Conservation (phyloP, 176 grass and related monocot genomes). For the Areca catechu region DNA sequence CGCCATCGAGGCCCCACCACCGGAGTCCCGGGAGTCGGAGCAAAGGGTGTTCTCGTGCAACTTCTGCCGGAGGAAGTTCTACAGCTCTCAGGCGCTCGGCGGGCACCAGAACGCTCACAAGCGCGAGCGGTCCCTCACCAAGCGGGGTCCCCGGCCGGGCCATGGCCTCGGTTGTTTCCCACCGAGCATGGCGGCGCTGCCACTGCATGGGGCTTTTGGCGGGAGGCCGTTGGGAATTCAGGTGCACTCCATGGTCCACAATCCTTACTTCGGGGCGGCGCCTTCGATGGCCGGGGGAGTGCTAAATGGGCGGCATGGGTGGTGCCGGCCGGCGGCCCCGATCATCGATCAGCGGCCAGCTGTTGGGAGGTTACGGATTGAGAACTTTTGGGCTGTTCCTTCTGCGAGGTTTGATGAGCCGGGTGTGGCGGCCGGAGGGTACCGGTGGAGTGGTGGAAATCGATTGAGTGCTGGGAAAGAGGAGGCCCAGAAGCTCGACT, state of each 20-base stretch:
- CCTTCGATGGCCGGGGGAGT: no score
- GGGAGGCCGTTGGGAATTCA: slow-evolving; percentile 6
- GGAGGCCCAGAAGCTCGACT: no score
- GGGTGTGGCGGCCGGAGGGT: no score
- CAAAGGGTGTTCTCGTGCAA: slow-evolving; percentile 63
- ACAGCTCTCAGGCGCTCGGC: slow-evolving; percentile 82
- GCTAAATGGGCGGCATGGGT: no score
- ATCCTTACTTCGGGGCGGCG: neutral
- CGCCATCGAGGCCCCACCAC: neutral
- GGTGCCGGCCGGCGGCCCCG: no score
- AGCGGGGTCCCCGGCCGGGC: slow-evolving; percentile 29
- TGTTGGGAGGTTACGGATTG: no score
- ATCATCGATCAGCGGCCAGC: no score
- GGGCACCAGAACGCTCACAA: slow-evolving; percentile 99
- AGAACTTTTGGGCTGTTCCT: no score
- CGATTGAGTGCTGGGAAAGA: no score
- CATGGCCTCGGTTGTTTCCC: neutral
- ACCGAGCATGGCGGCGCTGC: neutral
- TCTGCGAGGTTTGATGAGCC: no score
- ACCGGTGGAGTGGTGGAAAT: no score
- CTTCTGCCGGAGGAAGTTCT: slow-evolving; percentile 79
- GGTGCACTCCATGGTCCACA: slow-evolving; percentile 9
- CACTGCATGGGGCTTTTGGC: neutral
- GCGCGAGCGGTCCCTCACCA: slow-evolving; percentile 81
- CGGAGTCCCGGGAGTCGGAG: slow-evolving; percentile 14